Base-by-base conservation (phyloP, 257 asterid genomes). In the Salvia splendens region DNA sequence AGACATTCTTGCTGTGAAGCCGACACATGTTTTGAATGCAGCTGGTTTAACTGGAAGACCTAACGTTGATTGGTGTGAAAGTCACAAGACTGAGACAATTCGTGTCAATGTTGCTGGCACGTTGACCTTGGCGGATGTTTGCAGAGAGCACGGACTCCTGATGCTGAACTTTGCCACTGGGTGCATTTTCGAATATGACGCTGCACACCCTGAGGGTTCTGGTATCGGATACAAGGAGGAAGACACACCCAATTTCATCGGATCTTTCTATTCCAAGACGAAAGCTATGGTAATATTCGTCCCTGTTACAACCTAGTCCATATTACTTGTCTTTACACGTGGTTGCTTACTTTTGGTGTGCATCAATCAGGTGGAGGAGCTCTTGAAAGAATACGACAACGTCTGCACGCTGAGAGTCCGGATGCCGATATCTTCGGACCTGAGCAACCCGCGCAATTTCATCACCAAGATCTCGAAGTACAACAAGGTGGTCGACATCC, bases 31-130 rank as follows among this genome's bases (percentile, higher is more conserved):
- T 57, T 85, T 93, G 69, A 93, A 93, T 46, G 95, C 99, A 45
- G 99, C 99, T 65, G 99, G 99, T 67, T 95, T 93, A 50, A 93
- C 99, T 24, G 99, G 99, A 38, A 75, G 99, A 78, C 99, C 99
- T 68, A 93, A 93, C 67, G 99, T 93, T 42, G 99, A 93, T 77
- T 93, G 99, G 99, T 93, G 99, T 52, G 99, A 93, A 60, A 79
- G 85, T 58, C 99, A 93, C 73, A 90, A 80, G 77, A 63, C 92
- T 1, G 97, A 93, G 75, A 93, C 99, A 0, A 93, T 90, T 63
- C 85, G 95, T 11, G 76, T 96, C 41, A 93, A 93, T 73, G 99
- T 93, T 72, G 92, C 82, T 57, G 99, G 99, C 20, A 93, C 99
- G 7, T 75, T 93, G 69, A 93, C 77, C 78, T 83, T 93, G 77